These are phyloP conservation scores for Mycena vulgaris DNA, from an alignment of 768 basidiomycete genomes.

Conservation along the genomic window DNA sequence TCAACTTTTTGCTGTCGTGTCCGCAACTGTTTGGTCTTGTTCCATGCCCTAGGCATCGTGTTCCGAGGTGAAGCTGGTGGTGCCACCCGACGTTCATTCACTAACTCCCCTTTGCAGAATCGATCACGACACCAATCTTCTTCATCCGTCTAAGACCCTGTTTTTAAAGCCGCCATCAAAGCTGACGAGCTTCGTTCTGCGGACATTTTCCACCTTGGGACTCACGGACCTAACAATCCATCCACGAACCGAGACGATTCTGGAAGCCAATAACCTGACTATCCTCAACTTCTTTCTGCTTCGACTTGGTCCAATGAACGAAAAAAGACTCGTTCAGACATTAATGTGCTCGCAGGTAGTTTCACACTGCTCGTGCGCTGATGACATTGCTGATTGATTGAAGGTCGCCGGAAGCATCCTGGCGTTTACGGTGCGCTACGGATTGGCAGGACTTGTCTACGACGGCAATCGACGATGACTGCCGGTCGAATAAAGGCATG, in stretches of 20 bases:
- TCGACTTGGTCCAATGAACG: slow-evolving; percentile 86
- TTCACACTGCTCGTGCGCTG: slow-evolving; percentile 13
- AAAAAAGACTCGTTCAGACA: slow-evolving; percentile 81
- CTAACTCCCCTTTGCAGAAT: slow-evolving; percentile 64
- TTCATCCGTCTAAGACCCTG: slow-evolving; percentile 80
- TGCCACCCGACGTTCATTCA: background rate
- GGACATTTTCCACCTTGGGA: slow-evolving; percentile 72
- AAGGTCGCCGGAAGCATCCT: slow-evolving; percentile 82
- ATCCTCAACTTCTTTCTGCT: slow-evolving; percentile 91
- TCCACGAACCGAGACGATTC: slow-evolving; percentile 69
- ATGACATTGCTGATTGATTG: slow-evolving; percentile 7
- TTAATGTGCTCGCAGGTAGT: slow-evolving; percentile 84
- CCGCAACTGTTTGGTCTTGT: slow-evolving; percentile 97
- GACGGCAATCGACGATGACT: slow-evolving; percentile 88
- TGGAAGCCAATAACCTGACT: slow-evolving; percentile 90
- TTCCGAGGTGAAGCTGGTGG: slow-evolving; percentile 78
- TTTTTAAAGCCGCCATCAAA: slow-evolving; percentile 73
- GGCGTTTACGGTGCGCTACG: slow-evolving; percentile 92
- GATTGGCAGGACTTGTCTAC: slow-evolving; percentile 90
- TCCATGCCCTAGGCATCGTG: slow-evolving; percentile 93
- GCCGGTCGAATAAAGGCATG: slow-evolving; percentile 24
- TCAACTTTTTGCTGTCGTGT: slow-evolving; percentile 95
- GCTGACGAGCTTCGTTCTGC: slow-evolving; percentile 69
- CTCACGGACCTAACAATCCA: slow-evolving; percentile 76
- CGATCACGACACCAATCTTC: slow-evolving; percentile 79